These are phyloP conservation scores for Pichia sp. DNA, from an alignment of 1,139 yeast species.

Conservation along the genomic window DNA sequence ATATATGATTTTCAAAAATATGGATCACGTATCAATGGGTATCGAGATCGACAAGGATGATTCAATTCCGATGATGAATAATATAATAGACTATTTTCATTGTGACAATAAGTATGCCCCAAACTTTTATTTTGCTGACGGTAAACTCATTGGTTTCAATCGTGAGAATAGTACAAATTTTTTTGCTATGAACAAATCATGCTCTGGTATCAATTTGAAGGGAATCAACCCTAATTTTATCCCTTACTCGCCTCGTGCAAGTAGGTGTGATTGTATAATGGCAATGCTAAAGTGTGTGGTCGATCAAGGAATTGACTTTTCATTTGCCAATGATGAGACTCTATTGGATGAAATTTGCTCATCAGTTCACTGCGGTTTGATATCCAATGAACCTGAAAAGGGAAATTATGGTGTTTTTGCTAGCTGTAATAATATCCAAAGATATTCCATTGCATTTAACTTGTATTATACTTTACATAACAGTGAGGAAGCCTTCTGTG, in stretches of 20 bases:
- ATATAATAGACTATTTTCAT: conserved; percentile 13
- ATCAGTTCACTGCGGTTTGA: conserved; percentile 47
- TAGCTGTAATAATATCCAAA: conserved; percentile 49
- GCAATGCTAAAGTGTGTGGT: conserved; percentile 47
- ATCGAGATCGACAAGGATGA: conserved; percentile 42
- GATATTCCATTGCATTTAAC: conserved; percentile 51
- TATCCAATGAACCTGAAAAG: conserved; percentile 42
- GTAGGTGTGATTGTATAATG: conserved; percentile 55
- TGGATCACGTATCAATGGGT: conserved; percentile 56
- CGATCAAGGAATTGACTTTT: conserved; percentile 15
- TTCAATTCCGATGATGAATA: conserved; percentile 39
- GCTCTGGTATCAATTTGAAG: neutral
- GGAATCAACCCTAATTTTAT: conserved; percentile 23
- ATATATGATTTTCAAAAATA: conserved; percentile 41
- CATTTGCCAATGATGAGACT: conserved; percentile 30
- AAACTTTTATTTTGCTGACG: conserved; percentile 14
- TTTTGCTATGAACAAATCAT: conserved; percentile 6
- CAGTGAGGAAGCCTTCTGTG: conserved; percentile 34
- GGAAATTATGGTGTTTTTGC: conserved; percentile 57
- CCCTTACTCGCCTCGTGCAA: conserved; percentile 53
- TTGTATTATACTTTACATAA: conserved; percentile 37
- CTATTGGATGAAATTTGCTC: conserved; percentile 47
- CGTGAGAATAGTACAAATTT: neutral
- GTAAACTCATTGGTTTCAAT: conserved; percentile 1
- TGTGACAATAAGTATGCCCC: conserved; percentile 15